Evolutionary conservation across 1,139 yeast species (phyloP).

Genomic region (Insectozyma bohioensis): DNA sequence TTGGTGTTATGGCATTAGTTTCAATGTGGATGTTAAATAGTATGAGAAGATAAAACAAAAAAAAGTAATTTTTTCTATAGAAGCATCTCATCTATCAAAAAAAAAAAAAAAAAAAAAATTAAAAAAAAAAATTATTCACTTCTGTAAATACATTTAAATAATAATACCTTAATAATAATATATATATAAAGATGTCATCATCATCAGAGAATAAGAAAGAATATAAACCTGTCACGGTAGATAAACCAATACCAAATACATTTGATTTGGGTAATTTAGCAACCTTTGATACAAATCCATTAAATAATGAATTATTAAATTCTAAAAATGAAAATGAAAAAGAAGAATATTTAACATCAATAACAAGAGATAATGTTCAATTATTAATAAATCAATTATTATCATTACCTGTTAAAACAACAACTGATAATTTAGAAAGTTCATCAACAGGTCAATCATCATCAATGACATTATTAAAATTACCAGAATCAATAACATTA

Average conservation of each 20-base stretch:
- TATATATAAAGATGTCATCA: slow-evolving; percentile 23
- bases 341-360: slow-evolving; percentile 63
- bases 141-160: not conserved
- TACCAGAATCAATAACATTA: slow-evolving; percentile 81
- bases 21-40: slow-evolving; percentile 64
- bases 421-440: slow-evolving; percentile 73
- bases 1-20: slow-evolving; percentile 59
- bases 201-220: slow-evolving; percentile 20
- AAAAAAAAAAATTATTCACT: slow-evolving; percentile 4
- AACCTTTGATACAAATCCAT: slow-evolving; percentile 82
- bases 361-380: slow-evolving; percentile 93
- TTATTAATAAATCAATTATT: slow-evolving; percentile 84
- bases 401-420: slow-evolving; percentile 81
- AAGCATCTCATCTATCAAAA: slow-evolving; percentile 8
- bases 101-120: slow-evolving; percentile 1
- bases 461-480: slow-evolving; percentile 75
- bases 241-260: slow-evolving; percentile 81
- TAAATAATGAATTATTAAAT: slow-evolving; percentile 58
- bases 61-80: slow-evolving; percentile 2
- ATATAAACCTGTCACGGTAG: slow-evolving; percentile 76
- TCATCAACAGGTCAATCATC: slow-evolving; percentile 65
- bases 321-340: slow-evolving; percentile 52
- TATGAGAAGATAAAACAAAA: slow-evolving; percentile 15
- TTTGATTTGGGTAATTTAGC: slow-evolving; percentile 87
- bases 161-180: not conserved